These are phyloP conservation scores for Tetrahymena borealis DNA, from an alignment of 73 alveolate species.

Conservation along the genomic window DNA sequence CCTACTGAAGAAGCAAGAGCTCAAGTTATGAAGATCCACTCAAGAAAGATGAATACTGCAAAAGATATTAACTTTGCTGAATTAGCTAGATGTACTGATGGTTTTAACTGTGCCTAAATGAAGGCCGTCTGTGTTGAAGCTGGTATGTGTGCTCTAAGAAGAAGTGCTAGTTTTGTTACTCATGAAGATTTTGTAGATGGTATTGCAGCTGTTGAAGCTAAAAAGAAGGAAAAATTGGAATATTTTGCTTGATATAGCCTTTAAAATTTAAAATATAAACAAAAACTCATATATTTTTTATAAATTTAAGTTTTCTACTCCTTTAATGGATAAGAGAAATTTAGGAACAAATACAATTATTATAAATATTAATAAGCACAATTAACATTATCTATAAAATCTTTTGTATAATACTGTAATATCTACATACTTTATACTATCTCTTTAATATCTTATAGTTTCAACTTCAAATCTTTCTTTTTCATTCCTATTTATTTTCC, in stretches of 20 bases:
- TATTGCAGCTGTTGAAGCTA: slow-evolving; percentile 42
- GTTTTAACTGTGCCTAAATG: slow-evolving; percentile 38
- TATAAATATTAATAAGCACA: no score
- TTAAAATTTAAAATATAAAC: no score
- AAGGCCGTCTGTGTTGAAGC: slow-evolving; percentile 50
- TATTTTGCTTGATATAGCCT: slow-evolving; percentile 30
- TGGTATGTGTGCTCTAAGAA: slow-evolving; percentile 42
- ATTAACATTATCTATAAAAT: no score
- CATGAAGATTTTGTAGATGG: slow-evolving; percentile 47
- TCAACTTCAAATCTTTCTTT: no score
- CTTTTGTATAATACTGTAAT: no score
- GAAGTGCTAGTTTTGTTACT: slow-evolving; percentile 39
- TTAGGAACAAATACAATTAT: no score
- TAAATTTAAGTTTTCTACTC: no score
- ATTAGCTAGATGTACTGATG: slow-evolving; percentile 46
- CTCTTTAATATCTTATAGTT: no score
- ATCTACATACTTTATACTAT: no score
- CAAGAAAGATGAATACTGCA: slow-evolving; percentile 97
- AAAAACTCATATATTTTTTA: no score
- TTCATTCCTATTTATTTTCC: no score
- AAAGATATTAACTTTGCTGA: slow-evolving; percentile 57
- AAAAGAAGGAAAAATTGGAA: slow-evolving; percentile 37
- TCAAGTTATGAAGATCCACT: slow-evolving; percentile 96
- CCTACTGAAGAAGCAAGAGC: slow-evolving; percentile 99
- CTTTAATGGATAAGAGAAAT: no score